A percentile compares a stretch with the other conserved stretches of the same genome.
These are phyloP conservation scores for Histomonas meleagridis DNA, from an alignment of 208 protist genomes.

Conservation along the genomic window DNA sequence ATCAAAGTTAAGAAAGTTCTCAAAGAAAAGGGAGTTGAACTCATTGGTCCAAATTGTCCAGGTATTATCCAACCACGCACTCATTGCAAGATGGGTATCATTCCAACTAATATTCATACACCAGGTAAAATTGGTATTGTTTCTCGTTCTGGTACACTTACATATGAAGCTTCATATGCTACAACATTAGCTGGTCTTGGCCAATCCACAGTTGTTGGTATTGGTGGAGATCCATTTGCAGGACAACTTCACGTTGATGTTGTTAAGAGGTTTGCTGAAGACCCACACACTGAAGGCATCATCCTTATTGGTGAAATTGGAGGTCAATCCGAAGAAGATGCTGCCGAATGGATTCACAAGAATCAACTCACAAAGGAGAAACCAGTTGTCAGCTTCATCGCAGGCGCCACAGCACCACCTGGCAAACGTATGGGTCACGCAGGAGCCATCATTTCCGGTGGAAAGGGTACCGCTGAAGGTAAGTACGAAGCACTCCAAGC, in stretches of 20 bases:
- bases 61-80: slow-evolving; percentile 67
- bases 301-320: slow-evolving; percentile 84
- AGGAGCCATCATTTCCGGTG: slow-evolving; percentile 56
- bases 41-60: slow-evolving; percentile 95
- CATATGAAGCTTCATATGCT: slow-evolving; percentile 94
- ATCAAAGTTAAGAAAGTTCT: slow-evolving; percentile 50
- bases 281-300: slow-evolving; percentile 85
- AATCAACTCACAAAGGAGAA: slow-evolving; percentile 53
- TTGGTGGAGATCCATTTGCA: slow-evolving; percentile 87
- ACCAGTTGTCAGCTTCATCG: slow-evolving; percentile 82
- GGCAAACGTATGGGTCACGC: slow-evolving; percentile 80
- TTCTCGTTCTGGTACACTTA: slow-evolving; percentile 93
- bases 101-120: slow-evolving; percentile 95
- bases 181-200: slow-evolving; percentile 82
- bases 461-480: background rate
- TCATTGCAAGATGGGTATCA: slow-evolving; percentile 99
- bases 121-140: slow-evolving; percentile 93
- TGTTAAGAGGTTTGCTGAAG: slow-evolving; percentile 80
- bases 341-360: slow-evolving; percentile 83
- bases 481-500: background rate
- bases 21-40: slow-evolving; percentile 46
- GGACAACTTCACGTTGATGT: slow-evolving; percentile 96
- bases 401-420: slow-evolving; percentile 88
- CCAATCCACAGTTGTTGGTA: slow-evolving; percentile 52
- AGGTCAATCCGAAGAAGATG: slow-evolving; percentile 86